phyloP scores from a whole-genome alignment of 352 stramenopile genomes.

The Pythium rhizo-oryzae region DNA sequence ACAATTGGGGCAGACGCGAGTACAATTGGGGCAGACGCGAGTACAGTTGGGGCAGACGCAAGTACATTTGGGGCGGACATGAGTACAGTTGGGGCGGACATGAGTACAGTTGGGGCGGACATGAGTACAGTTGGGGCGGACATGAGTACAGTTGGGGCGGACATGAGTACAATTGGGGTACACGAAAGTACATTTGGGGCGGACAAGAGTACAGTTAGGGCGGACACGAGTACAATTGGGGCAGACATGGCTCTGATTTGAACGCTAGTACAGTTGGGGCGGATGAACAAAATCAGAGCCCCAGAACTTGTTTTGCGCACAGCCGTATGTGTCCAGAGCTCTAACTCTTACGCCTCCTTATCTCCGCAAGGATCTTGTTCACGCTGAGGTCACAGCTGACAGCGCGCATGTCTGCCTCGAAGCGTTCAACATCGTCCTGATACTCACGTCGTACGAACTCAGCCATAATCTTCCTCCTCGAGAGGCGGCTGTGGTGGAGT shows the following conservation, averaged over 20 bases:
- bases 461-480: background rate
- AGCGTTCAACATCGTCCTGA: background rate
- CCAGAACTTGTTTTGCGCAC: background rate
- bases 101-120: background rate
- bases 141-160: background rate
- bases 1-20: too few relatives aligned
- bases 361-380: conserved; percentile 5
- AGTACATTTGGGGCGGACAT: too few relatives aligned
- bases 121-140: background rate
- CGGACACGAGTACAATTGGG: too few relatives aligned
- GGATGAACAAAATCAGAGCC: too few relatives aligned
- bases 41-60: too few relatives aligned
- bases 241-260: background rate
- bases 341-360: background rate
- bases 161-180: background rate
- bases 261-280: too few relatives aligned
- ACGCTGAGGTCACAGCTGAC: background rate
- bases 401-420: background rate
- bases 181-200: too few relatives aligned
- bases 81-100: background rate
- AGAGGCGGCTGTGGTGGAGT: background rate
- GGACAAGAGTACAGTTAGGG: too few relatives aligned
- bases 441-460: background rate
- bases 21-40: too few relatives aligned
- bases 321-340: background rate